Evolutionary conservation across 768 basidiomycete species (phyloP), one percentile per base, ranked within the genome.

Genomic region (Boletales sp.): DNA sequence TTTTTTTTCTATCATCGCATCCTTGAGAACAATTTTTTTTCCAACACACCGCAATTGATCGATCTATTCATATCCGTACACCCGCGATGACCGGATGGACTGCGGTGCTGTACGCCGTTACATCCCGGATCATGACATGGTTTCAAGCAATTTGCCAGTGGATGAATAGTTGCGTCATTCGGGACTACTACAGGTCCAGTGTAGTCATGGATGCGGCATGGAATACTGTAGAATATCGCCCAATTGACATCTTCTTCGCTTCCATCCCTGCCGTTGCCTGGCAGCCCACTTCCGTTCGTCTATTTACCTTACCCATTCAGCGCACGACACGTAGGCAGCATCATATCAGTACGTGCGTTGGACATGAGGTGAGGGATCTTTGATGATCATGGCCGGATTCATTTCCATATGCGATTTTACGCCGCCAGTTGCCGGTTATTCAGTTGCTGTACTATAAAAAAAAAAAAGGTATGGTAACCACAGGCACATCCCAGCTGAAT

Each of bases 301-400:
- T 44, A 55, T 61, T 54, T 41, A 38, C 25, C 43, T 45, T 56
- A 44, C 60, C 64, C 55, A 44, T 55, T 56, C 50, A 56, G 59
- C 55, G 56, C 57, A 57, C 58, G 67, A 57, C 66, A 57, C 61
- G 50, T 56, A 52, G 57, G 47, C 41, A 48, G 48, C 51, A 53
- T 56, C 63, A 55, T 56, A 65, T 65, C 64, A 61, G 42, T 55
- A 63, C 50, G 66, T 67, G 67, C 54, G 56, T 56, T n/a, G 32
- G 53, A 56, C 66, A 68, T 58, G 66, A 67, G 66, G 66, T 65
- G 51, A 54, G 61, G 52, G 42, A 55, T 61, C 61, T 63, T 56
- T 67, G 59, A 59, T 67, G 57, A 61, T 59, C 59, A 50, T 50
- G 34, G 46, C 46, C 40, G 45, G 21, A 21, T 41, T 51, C 46